Base-by-base conservation (phyloP, 1,284 basidiomycete genomes). In the Mycena sp. region DNA sequence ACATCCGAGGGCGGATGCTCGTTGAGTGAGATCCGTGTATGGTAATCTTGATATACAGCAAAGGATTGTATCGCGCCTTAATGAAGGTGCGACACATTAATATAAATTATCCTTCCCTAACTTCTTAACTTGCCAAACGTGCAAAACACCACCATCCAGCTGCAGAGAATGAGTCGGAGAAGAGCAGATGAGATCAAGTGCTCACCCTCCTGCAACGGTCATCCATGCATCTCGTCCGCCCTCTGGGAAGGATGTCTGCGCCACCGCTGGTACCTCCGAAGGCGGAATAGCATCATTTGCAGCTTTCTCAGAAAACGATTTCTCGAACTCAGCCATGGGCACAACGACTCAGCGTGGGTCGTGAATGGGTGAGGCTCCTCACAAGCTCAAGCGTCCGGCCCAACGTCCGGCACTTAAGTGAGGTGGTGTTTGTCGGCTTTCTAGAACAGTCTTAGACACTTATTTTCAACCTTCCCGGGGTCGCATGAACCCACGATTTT, bases 21-120 rank as follows among this genome's bases (percentile, higher is more conserved):
- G 14, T 56, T 64, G 26, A 71, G 48, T 6, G 61, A 68, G 23
- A 69, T 40, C 48, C 73, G 55, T 53, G 74, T 68, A 65, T 74
- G 69, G 69, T 74, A 69, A 68, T 76, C 76, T 73, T 78, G 74
- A 41, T 75, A 78, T 3, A 76, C 77, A 12, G 76, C 77, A 35
- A 74, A 78, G 6, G 76, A 70, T 43, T 70, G 66, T 51, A 70
- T 67, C 19, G 70, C 65, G 54, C 59, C 72, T 65, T 64, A 70
- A 19, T 16, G 14, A 43, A 23, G 19, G 19, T 43, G 41, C 14
- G 41, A 43, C 41, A 43, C 41, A 43, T 37, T 16, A 37, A 37
- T 37, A 37, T 37, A 16, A 37, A 37, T 37, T 37, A 37, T 9
- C 14, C 9, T 43, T 43, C 21, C 19, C 19, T 23, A 43, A 43